Evolutionary conservation across 208 protist genomes (phyloP), one percentile per base, ranked within the genome.

Genomic region (Crithidia acanthocephali): DNA sequence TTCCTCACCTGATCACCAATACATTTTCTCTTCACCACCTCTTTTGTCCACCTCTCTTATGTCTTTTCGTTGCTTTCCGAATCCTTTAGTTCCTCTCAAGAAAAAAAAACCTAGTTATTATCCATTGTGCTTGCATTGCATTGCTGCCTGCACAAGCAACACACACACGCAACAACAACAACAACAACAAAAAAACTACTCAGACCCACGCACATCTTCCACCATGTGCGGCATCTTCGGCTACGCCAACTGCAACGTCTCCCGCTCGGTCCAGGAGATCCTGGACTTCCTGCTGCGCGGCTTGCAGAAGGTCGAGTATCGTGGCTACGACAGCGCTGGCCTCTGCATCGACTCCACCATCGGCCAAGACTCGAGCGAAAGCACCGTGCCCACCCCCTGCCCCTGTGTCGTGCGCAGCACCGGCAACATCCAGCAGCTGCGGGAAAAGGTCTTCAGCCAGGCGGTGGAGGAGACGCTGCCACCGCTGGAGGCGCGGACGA

Each of bases 261-360:
- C 23, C 4, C 56, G 76, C 28, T 89, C 68, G 4, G 65, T 81
- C 37, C 57, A 79, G 18, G 72, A 92, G n/a, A 86, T 98, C 18
- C 25, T 95, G 18, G 77, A 93, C n/a, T 73, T 84, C 22, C 73
- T 98, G 6, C 68, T 97, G 22, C 70, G 83, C 37, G 96, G 95
- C 2, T 74, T 99, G 11, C 51, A 92, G 45, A 88, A 86, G n/a
- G 78, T 99, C 2, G 96, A 99, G 85, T 98, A 98, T 80, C 88
- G 97, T 53, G 97, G 97, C 4, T 99, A 98, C 80, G 97, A 99
- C 81, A 96, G 89, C 67, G 97, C 97, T 0, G 97, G 97, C n/a
- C 45, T 98, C 23, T 86, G 87, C 56, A 66, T 97, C 22, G 87
- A 95, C 50, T 45, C 40, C 22, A 27, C 35, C 51, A 72, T 58